Evolutionary conservation across 768 basidiomycete species (phyloP).

Genomic region (Tulasnella sp.): DNA sequence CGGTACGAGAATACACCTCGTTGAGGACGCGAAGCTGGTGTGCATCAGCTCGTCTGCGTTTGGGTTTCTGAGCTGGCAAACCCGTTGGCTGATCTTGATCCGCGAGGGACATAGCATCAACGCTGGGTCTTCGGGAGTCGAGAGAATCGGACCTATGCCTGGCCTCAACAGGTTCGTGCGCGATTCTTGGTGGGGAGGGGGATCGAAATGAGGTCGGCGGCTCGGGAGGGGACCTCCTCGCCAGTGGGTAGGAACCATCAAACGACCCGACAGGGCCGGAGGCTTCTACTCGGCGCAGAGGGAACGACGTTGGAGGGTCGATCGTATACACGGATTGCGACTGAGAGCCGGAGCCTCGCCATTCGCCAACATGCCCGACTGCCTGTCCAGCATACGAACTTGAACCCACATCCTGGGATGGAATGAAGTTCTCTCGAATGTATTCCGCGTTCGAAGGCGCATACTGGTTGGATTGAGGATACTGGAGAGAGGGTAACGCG

Average conservation of each 20-base stretch:
- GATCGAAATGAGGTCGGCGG: neutral
- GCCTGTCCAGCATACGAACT: neutral
- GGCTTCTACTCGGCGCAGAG: neutral
- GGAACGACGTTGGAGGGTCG: neutral
- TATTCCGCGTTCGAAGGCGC: neutral
- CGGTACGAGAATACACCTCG: slow-evolving; percentile 32
- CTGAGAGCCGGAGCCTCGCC: neutral
- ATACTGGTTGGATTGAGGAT: neutral
- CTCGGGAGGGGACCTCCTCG: neutral
- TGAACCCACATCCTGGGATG: neutral
- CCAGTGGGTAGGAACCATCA: neutral
- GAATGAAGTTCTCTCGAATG: neutral
- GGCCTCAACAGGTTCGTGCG: neutral
- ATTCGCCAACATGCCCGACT: neutral
- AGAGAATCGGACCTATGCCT: neutral
- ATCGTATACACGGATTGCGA: neutral
- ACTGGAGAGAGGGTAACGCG: neutral
- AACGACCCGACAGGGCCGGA: neutral
- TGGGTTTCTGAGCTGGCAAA: slow-evolving; percentile 27
- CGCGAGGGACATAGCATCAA: neutral
- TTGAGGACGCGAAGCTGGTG: slow-evolving; percentile 31
- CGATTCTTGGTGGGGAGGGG: neutral
- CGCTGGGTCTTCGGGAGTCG: neutral
- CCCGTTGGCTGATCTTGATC: neutral
- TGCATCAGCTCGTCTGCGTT: slow-evolving; percentile 30